Conservation (phyloP, 306 rosid species). For the Glycyrrhiza uralensis region DNA sequence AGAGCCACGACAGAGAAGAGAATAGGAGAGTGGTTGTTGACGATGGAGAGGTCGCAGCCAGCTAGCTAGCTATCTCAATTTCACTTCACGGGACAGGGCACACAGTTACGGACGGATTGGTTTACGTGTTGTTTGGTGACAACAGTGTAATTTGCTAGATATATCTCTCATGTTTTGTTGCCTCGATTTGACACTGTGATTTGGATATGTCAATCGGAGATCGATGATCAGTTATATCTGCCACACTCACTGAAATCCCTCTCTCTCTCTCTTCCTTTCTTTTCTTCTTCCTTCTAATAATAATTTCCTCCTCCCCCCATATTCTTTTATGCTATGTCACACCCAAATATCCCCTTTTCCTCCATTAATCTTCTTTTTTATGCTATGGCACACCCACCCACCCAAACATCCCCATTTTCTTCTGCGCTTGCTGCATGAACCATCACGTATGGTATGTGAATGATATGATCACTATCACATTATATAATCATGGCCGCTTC, state of each 20-base stretch:
- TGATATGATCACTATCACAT: not conserved
- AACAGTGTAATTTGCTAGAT: conserved; percentile 52
- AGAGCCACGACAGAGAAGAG: not conserved
- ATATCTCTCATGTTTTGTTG: conserved; percentile 41
- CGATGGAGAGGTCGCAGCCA: conserved; percentile 34
- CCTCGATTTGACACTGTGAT: conserved; percentile 62
- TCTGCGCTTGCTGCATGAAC: conserved; percentile 48
- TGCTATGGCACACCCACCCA: conserved; percentile 37
- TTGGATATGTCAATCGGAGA: conserved; percentile 46
- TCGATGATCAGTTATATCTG: not conserved
- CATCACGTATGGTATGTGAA: conserved; percentile 23
- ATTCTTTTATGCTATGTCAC: conserved; percentile 30
- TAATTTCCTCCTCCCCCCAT: too few species aligned
- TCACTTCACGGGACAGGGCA: conserved; percentile 6
- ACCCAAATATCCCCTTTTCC: conserved; percentile 19
- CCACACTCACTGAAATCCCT: conserved; percentile 38
- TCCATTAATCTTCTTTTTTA: not conserved
- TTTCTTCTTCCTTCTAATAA: too few species aligned
- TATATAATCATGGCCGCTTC: conserved; percentile 19
- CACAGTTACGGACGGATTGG: conserved; percentile 35
- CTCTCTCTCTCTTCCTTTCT: not conserved
- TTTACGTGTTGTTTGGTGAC: conserved; percentile 58
- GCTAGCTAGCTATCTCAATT: not conserved
- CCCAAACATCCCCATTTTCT: conserved; percentile 10
- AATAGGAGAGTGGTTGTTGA: conserved; percentile 36